These are phyloP conservation scores for Lablab purpureus DNA, from an alignment of 306 rosid genomes.

Conservation along the genomic window DNA sequence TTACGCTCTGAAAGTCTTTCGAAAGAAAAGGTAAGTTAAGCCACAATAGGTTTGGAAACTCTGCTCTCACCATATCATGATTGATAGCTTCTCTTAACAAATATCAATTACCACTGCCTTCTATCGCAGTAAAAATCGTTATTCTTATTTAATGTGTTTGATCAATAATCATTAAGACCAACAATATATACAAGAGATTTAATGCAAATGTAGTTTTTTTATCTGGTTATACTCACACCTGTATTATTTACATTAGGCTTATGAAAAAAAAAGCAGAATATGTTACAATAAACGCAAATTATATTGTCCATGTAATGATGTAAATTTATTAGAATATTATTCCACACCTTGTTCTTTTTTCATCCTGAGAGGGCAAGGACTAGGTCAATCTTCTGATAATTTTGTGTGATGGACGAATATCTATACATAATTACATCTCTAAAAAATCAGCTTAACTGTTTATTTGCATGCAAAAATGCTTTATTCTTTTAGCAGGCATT, in stretches of 20 bases:
- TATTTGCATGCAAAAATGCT: conserved; percentile 28
- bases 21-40: not conserved
- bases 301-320: not conserved
- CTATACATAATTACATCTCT: conserved; percentile 47
- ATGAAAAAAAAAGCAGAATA: conserved; percentile 37
- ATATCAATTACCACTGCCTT: not conserved
- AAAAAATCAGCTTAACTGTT: conserved; percentile 29
- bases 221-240: not conserved
- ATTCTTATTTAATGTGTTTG: conserved; percentile 9
- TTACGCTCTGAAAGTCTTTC: not conserved
- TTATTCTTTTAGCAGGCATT: conserved; percentile 59
- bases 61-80: not conserved
- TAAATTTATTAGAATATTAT: conserved; percentile 25
- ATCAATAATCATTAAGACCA: not conserved
- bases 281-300: conserved; percentile 44
- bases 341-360: conserved; percentile 17
- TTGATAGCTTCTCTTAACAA: not conserved
- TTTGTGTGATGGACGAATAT: conserved; percentile 46
- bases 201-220: not conserved
- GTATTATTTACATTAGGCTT: not conserved
- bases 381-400: conserved; percentile 20
- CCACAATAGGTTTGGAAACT: not conserved
- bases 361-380: conserved; percentile 34
- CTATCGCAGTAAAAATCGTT: not conserved
- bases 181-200: not conserved